phyloP scores from a whole-genome alignment of 768 basidiomycete genomes.

The Kwoniella dendrophila region DNA sequence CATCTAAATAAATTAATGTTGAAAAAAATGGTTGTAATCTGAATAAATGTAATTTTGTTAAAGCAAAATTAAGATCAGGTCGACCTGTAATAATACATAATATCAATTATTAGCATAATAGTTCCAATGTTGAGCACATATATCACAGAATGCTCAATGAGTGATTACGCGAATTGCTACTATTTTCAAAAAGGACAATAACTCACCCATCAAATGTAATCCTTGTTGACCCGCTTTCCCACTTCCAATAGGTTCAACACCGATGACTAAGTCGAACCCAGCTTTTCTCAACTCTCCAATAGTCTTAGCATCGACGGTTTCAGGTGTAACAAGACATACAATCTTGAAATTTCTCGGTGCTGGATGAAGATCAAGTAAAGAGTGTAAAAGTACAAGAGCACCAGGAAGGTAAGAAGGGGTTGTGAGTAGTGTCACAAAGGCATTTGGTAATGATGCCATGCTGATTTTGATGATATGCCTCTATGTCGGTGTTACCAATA shows the following conservation, averaged over 20 bases:
- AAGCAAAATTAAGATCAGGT: constrained; percentile 85
- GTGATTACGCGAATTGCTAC: too few relatives aligned
- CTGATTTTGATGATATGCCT: too few relatives aligned
- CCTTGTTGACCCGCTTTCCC: constrained; percentile 66
- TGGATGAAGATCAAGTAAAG: constrained; percentile 66
- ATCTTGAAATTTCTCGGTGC: constrained; percentile 67
- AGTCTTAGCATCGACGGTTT: constrained; percentile 79
- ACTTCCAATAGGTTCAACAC: constrained; percentile 80
- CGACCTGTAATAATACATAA: constrained; percentile 82
- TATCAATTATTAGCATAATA: too few relatives aligned
- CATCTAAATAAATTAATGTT: constrained; percentile 58
- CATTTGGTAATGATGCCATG: constrained; percentile 54
- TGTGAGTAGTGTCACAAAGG: constrained; percentile 89
- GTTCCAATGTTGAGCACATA: too few relatives aligned
- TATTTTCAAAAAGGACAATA: too few relatives aligned
- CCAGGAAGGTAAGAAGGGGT: constrained; percentile 92
- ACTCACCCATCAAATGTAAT: constrained; percentile 77
- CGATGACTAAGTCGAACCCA: constrained; percentile 77
- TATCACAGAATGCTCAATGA: too few relatives aligned
- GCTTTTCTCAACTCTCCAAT: constrained; percentile 76
- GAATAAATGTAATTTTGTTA: constrained; percentile 95
- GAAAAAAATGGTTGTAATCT: constrained; percentile 63
- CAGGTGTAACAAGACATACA: constrained; percentile 91
- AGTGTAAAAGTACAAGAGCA: constrained; percentile 80
- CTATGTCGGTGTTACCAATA: too few relatives aligned